These are phyloP conservation scores for Furcasterigmium furcatum DNA, from an alignment of 2,329 filamentous ascomycete genomes.

Conservation along the genomic window DNA sequence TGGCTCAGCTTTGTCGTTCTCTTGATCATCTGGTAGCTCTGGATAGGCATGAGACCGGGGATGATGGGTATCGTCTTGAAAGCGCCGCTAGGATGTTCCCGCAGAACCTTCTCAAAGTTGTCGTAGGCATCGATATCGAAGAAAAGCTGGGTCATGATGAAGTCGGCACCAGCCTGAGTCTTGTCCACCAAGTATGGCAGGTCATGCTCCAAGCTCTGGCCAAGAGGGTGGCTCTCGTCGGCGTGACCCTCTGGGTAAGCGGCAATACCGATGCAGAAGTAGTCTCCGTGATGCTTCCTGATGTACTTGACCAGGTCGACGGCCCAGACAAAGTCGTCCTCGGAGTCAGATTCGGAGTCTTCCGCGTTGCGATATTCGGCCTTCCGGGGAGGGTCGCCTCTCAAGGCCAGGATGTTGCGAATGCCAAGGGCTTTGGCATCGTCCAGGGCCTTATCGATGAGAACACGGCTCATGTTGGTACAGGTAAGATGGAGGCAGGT, in stretches of 20 bases:
- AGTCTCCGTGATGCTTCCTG: slow-evolving; percentile 78
- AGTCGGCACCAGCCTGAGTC: slow-evolving; percentile 86
- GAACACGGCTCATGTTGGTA: slow-evolving; percentile 88
- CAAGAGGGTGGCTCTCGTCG: slow-evolving; percentile 78
- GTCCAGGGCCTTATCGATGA: slow-evolving; percentile 86
- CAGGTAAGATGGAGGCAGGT: slow-evolving; percentile 96
- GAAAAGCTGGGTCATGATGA: slow-evolving; percentile 98
- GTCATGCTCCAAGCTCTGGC: slow-evolving; percentile 71
- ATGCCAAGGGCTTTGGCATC: slow-evolving; percentile 89
- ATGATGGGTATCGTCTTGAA: slow-evolving; percentile 90
- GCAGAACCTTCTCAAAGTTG: slow-evolving; percentile 71
- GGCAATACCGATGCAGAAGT: slow-evolving; percentile 94
- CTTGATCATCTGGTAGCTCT: slow-evolving; percentile 94
- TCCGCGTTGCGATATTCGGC: slow-evolving; percentile 77
- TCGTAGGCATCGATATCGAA: slow-evolving; percentile 86
- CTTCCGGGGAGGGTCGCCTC: slow-evolving; percentile 85
- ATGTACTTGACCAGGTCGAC: slow-evolving; percentile 90
- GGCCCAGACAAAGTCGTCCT: slow-evolving; percentile 83
- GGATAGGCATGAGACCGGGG: slow-evolving; percentile 94
- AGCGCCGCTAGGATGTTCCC: slow-evolving; percentile 76
- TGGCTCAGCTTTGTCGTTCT: slow-evolving; percentile 93
- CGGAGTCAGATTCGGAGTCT: slow-evolving; percentile 55
- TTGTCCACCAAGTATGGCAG: slow-evolving; percentile 89
- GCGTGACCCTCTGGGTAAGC: slow-evolving; percentile 95
- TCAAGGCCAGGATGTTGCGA: slow-evolving; percentile 86